Conservation (phyloP, 495 filamentous ascomycete genomes). For the Podospora pseudoanserina region DNA sequence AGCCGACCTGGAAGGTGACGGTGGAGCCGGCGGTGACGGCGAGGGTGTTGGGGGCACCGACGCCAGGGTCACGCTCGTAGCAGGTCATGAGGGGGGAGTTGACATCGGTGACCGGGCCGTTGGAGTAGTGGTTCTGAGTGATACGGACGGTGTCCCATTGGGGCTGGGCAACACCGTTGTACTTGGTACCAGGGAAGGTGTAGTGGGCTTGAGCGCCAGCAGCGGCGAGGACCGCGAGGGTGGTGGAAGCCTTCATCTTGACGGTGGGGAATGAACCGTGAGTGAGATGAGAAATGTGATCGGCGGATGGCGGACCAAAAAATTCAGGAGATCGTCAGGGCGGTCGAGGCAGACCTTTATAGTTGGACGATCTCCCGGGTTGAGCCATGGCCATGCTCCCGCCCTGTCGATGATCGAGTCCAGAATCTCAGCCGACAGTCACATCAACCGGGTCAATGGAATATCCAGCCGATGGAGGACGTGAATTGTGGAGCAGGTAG, state of each 20-base stretch:
- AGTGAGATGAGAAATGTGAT: background rate
- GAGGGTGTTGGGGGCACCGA: slow-evolving; percentile 29
- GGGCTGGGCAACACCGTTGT: slow-evolving; percentile 36
- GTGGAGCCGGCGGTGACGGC: slow-evolving; percentile 43
- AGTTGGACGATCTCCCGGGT: slow-evolving; percentile 13
- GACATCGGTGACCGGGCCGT: slow-evolving; percentile 37
- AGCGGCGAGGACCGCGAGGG: slow-evolving; percentile 33
- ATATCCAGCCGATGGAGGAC: slow-evolving; percentile 2
- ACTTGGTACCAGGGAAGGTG: slow-evolving; percentile 27
- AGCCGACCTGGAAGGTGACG: slow-evolving; percentile 46
- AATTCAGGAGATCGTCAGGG: background rate
- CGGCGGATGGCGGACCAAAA: background rate
- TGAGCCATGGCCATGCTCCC: background rate
- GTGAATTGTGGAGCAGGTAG: background rate
- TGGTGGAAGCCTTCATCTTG: slow-evolving; percentile 36
- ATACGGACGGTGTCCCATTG: slow-evolving; percentile 43
- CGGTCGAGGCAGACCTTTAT: slow-evolving; percentile 5
- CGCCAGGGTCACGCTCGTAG: slow-evolving; percentile 31
- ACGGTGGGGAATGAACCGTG: background rate
- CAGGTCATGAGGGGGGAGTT: slow-evolving; percentile 43
- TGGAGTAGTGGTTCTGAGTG: slow-evolving; percentile 43
- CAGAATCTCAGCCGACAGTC: background rate
- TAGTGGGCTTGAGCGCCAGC: slow-evolving; percentile 39
- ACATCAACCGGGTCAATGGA: slow-evolving; percentile 10
- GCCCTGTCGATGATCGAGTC: background rate